A percentile compares a stretch with the other conserved stretches of the same genome.
phyloP scores from a whole-genome alignment of 495 filamentous ascomycete genomes.

The Aspergillus olivimuriae region DNA sequence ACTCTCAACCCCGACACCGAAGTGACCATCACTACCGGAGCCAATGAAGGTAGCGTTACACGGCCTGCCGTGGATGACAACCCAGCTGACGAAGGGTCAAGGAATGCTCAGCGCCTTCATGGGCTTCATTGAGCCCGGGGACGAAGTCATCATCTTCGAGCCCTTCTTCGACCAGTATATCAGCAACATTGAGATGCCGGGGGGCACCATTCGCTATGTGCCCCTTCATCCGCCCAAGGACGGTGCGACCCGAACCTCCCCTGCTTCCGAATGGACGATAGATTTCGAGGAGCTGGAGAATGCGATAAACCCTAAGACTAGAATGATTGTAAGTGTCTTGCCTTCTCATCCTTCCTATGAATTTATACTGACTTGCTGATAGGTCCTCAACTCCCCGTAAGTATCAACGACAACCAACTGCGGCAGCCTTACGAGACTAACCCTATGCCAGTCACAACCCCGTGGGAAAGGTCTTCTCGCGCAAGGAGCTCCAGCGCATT shows the following conservation, averaged over 20 bases:
- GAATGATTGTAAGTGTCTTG: constrained; percentile 74
- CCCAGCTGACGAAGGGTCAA: constrained; percentile 13
- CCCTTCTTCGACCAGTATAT: constrained; percentile 99
- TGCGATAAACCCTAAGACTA: constrained; percentile 78
- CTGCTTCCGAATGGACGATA: constrained; percentile 81
- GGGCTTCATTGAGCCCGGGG: constrained; percentile 89
- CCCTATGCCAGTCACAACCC: constrained; percentile 70
- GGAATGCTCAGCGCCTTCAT: constrained; percentile 94
- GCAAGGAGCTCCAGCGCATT: constrained; percentile 74
- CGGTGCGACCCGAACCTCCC: constrained; percentile 69
- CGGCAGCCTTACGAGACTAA: constrained; percentile 1
- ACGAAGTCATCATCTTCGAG: constrained; percentile 97
- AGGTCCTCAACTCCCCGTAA: constrained; percentile 44
- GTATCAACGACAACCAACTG: constrained; percentile 1
- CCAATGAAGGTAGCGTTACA: constrained; percentile 70
- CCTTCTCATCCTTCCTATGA: not conserved
- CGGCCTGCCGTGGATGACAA: too few relatives aligned
- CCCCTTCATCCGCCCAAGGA: constrained; percentile 86
- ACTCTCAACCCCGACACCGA: constrained; percentile 82
- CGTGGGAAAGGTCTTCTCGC: constrained; percentile 89
- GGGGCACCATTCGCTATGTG: constrained; percentile 88
- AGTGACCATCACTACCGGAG: constrained; percentile 90
- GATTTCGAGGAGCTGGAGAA: constrained; percentile 77
- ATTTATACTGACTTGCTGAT: constrained; percentile 1
- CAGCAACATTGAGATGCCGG: constrained; percentile 95